These are phyloP conservation scores for Candida namnaoensis DNA, from an alignment of 805 yeast genomes.

Conservation along the genomic window DNA sequence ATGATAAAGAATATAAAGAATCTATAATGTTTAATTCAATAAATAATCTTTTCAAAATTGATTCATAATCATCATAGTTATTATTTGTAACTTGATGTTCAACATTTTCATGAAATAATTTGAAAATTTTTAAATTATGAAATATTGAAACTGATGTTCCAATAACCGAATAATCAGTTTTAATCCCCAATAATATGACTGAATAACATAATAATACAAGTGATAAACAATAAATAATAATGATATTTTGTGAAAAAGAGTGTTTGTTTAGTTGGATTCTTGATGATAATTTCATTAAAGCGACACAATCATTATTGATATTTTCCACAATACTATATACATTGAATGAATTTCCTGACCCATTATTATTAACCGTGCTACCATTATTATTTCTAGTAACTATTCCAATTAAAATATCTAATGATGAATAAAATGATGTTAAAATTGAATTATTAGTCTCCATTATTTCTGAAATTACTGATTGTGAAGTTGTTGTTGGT, in stretches of 20 bases:
- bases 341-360: background rate
- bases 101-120: slow-evolving; percentile 17
- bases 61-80: slow-evolving; percentile 15
- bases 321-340: background rate
- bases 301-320: slow-evolving; percentile 13
- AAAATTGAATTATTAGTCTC: slow-evolving; percentile 22
- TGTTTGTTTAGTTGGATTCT: slow-evolving; percentile 18
- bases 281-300: slow-evolving; percentile 22
- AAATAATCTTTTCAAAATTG: slow-evolving; percentile 32
- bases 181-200: slow-evolving; percentile 49
- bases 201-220: slow-evolving; percentile 43
- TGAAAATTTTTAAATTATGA: slow-evolving; percentile 47
- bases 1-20: slow-evolving; percentile 40
- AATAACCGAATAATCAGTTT: slow-evolving; percentile 40
- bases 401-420: slow-evolving; percentile 16
- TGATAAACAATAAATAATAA: slow-evolving; percentile 26
- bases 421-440: slow-evolving; percentile 22
- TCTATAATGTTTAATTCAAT: slow-evolving; percentile 40
- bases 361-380: background rate
- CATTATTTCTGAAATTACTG: slow-evolving; percentile 20
- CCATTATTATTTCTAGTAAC: background rate
- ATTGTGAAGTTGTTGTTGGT: background rate
- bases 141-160: slow-evolving; percentile 44
- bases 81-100: slow-evolving; percentile 3
- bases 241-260: slow-evolving; percentile 19